A percentile compares a stretch with the other conserved stretches of the same genome.
Evolutionary conservation across 371 early-diverging fungal species (phyloP).

Genomic region (Mortierella sp.): DNA sequence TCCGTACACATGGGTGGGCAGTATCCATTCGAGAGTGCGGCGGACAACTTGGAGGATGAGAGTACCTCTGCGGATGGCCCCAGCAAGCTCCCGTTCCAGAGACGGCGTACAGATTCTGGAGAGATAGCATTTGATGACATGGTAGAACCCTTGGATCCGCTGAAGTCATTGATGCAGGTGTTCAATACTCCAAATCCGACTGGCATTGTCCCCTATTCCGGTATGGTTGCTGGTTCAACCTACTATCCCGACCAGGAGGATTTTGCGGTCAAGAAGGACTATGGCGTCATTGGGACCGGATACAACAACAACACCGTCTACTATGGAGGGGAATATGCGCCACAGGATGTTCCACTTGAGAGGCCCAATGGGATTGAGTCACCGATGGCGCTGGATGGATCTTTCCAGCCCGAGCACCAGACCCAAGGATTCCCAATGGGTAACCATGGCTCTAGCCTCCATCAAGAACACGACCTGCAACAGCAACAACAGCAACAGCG

Average conservation of each 20-base stretch:
- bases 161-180: constrained; percentile 37
- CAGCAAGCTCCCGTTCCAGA: background rate
- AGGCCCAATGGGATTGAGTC: constrained; percentile 25
- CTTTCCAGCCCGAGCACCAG: constrained; percentile 2
- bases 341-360: constrained; percentile 21
- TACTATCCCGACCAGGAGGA: constrained; percentile 7
- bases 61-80: background rate
- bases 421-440: constrained; percentile 4
- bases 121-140: background rate
- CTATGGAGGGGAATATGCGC: constrained; percentile 1
- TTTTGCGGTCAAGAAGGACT: constrained; percentile 6
- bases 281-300: constrained; percentile 14
- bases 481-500: constrained; percentile 18
- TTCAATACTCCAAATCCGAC: constrained; percentile 31
- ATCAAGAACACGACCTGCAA: constrained; percentile 5
- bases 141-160: constrained; percentile 29
- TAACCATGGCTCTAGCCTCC: background rate
- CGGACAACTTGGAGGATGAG: constrained; percentile 15
- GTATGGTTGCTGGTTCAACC: constrained; percentile 6
- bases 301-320: constrained; percentile 18
- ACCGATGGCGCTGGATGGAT: constrained; percentile 10
- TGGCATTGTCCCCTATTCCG: constrained; percentile 5
- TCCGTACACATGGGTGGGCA: background rate
- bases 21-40: constrained; percentile 3
- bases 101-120: constrained; percentile 1